Evolutionary conservation across 768 basidiomycete genomes (phyloP).

Genomic region (Suillus hirtellus): DNA sequence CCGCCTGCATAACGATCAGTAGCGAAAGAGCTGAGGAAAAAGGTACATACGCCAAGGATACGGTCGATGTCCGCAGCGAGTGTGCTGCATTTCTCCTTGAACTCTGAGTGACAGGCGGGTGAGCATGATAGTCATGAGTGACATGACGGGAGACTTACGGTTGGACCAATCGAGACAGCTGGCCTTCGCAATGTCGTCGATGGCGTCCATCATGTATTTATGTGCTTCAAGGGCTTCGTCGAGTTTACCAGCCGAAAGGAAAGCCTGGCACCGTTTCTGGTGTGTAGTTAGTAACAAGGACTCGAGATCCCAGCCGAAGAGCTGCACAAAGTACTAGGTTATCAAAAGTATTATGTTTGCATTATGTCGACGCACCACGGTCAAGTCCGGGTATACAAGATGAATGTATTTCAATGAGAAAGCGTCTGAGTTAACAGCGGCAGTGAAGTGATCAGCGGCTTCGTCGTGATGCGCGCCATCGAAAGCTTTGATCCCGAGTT

Average conservation of each 20-base stretch:
- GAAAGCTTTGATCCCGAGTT: not conserved
- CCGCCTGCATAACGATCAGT: not conserved
- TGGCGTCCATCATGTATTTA: not conserved
- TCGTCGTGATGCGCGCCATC: not conserved
- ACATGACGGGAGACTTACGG: not conserved
- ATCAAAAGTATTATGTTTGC: not conserved
- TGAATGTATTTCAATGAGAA: not conserved
- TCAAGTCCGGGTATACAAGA: not conserved
- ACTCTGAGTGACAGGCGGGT: not conserved
- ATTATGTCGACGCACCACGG: not conserved
- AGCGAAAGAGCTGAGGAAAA: not conserved
- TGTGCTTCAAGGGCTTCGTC: not conserved
- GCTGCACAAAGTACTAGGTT: not conserved
- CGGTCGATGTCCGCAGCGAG: not conserved
- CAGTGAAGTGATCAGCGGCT: not conserved
- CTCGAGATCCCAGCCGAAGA: no score
- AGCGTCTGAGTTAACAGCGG: not conserved
- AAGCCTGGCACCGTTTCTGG: not conserved
- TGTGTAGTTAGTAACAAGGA: no score
- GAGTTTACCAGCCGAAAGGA: not conserved
- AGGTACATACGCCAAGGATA: not conserved
- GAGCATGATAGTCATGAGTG: not conserved
- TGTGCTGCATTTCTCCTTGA: not conserved
- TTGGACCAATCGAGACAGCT: not conserved
- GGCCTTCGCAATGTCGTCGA: not conserved